These are phyloP conservation scores for Oxalis stricta DNA, from an alignment of 441 rosid species.

Conservation along the genomic window DNA sequence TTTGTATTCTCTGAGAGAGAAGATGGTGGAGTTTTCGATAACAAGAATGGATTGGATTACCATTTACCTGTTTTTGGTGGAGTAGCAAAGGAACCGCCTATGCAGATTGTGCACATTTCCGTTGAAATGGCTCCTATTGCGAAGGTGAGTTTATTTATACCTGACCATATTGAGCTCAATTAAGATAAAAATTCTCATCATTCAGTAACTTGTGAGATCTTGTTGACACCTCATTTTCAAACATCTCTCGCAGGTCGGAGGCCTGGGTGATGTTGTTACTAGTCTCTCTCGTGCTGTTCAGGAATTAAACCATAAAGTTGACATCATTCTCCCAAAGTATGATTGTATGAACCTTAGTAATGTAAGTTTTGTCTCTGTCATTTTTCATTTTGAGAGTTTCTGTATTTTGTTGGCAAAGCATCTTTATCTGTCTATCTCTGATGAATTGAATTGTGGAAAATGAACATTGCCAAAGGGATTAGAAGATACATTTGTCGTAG, in stretches of 20 bases:
- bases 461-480: too few species aligned
- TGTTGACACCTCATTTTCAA: background rate
- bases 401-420: too few species aligned
- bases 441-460: too few species aligned
- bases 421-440: too few species aligned
- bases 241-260: slow-evolving; percentile 72
- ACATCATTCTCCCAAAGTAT: slow-evolving; percentile 83
- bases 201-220: background rate
- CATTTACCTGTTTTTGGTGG: slow-evolving; percentile 80
- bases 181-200: background rate
- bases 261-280: slow-evolving; percentile 93
- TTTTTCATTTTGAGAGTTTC: background rate
- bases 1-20: slow-evolving; percentile 92
- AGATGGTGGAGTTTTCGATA: slow-evolving; percentile 79
- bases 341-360: slow-evolving; percentile 63
- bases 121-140: slow-evolving; percentile 99
- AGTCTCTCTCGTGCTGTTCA: slow-evolving; percentile 97
- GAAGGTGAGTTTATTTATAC: too few species aligned
- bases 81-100: slow-evolving; percentile 69
- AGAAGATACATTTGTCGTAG: too few species aligned
- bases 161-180: background rate
- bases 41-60: slow-evolving; percentile 70
- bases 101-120: slow-evolving; percentile 83
- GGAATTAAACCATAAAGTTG: slow-evolving; percentile 77
- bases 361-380: slow-evolving; percentile 44